phyloP scores from a whole-genome alignment of 2,329 filamentous ascomycete species.

The Thelonectria olida region DNA sequence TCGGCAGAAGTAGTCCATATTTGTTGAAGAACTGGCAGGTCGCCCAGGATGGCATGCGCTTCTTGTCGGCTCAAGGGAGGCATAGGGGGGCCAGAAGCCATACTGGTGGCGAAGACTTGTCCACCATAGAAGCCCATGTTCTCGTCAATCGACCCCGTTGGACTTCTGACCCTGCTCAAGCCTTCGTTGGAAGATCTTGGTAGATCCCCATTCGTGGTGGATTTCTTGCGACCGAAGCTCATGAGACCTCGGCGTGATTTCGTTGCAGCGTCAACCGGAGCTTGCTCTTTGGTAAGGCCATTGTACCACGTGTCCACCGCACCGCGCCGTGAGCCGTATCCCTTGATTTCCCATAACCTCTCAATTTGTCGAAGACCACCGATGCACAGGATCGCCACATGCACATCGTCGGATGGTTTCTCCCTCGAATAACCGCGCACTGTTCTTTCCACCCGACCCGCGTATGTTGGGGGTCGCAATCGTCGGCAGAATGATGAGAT shows the following conservation, averaged over 20 bases:
- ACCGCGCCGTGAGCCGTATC: conserved; percentile 67
- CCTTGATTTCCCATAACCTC: conserved; percentile 72
- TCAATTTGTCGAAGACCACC: conserved; percentile 71
- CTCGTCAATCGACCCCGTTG: conserved; percentile 43
- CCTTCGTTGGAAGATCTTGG: conserved; percentile 39
- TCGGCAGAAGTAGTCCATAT: conserved; percentile 73
- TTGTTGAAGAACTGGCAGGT: conserved; percentile 66
- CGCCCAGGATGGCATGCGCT: conserved; percentile 59
- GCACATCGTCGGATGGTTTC: conserved; percentile 69
- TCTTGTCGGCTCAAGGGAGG: conserved; percentile 60
- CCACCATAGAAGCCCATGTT: conserved; percentile 47
- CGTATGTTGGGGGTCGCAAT: conserved; percentile 71
- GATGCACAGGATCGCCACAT: conserved; percentile 67
- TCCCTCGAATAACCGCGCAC: conserved; percentile 71
- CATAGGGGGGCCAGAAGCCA: conserved; percentile 72
- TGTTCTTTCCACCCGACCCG: conserved; percentile 69
- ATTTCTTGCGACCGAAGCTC: conserved; percentile 67
- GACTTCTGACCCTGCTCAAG: conserved; percentile 36
- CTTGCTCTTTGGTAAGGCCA: conserved; percentile 55
- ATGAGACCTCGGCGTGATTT: conserved; percentile 64
- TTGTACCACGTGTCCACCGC: conserved; percentile 70
- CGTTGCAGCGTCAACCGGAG: conserved; percentile 47
- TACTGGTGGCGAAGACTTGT: conserved; percentile 66
- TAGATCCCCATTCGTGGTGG: conserved; percentile 49
- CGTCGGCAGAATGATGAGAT: conserved; percentile 72